A percentile compares a stretch with the other conserved stretches of the same genome.
Conservation (phyloP, 441 rosid genomes). For the Pelargonium citronellum region DNA sequence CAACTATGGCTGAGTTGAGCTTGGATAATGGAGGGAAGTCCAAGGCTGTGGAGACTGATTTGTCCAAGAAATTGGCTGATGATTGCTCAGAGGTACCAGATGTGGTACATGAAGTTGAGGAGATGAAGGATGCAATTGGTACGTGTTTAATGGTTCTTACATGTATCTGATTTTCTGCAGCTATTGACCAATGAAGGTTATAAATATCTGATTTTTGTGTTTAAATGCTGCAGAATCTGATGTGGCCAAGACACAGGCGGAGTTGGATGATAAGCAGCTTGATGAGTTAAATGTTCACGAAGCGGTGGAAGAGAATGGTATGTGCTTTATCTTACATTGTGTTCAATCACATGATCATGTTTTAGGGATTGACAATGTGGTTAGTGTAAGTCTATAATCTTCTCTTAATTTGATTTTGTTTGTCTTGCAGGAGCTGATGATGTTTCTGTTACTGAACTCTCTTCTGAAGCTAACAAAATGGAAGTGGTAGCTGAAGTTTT, state of each 20-base stretch:
- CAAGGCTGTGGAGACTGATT: constrained; percentile 15
- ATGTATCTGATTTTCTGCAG: background rate
- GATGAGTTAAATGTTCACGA: constrained; percentile 10
- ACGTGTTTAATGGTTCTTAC: background rate
- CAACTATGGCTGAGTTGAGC: constrained; percentile 47
- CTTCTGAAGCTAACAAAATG: constrained; percentile 5
- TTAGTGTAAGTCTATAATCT: background rate
- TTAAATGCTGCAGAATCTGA: constrained; percentile 29
- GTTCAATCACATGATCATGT: background rate
- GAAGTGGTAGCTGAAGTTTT: background rate
- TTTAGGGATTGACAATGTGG: background rate
- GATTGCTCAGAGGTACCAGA: background rate
- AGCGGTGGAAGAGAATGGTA: constrained; percentile 10
- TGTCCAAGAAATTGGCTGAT: background rate
- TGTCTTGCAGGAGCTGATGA: constrained; percentile 20
- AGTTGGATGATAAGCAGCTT: constrained; percentile 11
- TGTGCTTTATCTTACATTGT: background rate
- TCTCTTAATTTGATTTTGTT: background rate
- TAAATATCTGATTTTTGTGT: constrained; percentile 3
- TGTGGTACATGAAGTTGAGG: background rate
- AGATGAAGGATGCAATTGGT: background rate
- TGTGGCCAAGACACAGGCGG: background rate
- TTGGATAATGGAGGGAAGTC: constrained; percentile 36
- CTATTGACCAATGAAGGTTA: too few species aligned
- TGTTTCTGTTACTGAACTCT: constrained; percentile 11